phyloP scores from a whole-genome alignment of 73 alveolate genomes.

The Paramecium primaurelia region DNA sequence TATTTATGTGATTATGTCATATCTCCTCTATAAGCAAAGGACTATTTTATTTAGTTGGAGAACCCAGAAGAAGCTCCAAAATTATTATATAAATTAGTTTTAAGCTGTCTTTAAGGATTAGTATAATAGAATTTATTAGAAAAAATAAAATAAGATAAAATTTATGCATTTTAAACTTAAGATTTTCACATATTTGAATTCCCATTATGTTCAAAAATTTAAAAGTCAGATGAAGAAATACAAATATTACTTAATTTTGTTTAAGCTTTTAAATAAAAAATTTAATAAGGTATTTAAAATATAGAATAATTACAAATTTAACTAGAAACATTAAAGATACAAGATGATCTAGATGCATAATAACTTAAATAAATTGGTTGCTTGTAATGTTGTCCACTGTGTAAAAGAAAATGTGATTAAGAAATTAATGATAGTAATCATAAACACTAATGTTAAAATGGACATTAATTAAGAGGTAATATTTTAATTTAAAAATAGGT shows the following conservation, averaged over 20 bases:
- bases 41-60: not conserved
- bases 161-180: not conserved
- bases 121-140: not conserved
- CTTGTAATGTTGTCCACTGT: not conserved
- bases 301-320: not conserved
- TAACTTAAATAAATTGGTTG: not conserved
- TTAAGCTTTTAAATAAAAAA: not conserved
- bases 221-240: not conserved
- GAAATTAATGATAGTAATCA: not conserved
- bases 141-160: not conserved
- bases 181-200: not conserved
- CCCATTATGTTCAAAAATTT: not conserved
- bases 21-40: not conserved
- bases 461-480: not conserved
- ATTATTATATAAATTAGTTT: not conserved
- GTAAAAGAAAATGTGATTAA: not conserved
- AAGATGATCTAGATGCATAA: not conserved
- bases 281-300: not conserved
- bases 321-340: not conserved
- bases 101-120: not conserved
- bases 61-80: not conserved
- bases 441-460: not conserved
- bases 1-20: not conserved
- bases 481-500: not conserved
- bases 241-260: not conserved